Percentiles rank a stretch among this genome's conserved stretches.
Conservation (phyloP, 768 basidiomycete species). For the Serendipita sp. region DNA sequence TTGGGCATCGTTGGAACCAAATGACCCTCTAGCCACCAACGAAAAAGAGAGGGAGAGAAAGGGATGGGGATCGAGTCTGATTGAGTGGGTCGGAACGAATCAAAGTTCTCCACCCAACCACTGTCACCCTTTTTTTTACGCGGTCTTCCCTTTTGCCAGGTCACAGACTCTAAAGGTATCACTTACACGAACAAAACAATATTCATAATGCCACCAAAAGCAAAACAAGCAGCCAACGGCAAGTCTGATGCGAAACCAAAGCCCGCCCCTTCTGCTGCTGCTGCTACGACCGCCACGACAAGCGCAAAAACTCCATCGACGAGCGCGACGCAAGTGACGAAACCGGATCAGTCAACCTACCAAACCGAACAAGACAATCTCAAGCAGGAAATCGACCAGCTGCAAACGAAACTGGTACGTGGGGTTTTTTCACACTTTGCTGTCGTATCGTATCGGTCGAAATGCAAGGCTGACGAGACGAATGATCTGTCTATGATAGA, state of each 20-base stretch:
- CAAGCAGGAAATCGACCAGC: constrained; percentile 66
- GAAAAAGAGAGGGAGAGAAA: neutral
- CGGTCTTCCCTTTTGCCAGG: neutral
- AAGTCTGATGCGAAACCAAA: constrained; percentile 6
- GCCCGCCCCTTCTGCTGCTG: constrained; percentile 26
- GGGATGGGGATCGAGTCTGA: neutral
- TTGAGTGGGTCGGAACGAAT: neutral
- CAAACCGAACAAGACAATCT: constrained; percentile 74
- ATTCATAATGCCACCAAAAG: neutral
- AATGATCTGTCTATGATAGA: constrained; percentile 25
- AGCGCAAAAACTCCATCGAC: constrained; percentile 13
- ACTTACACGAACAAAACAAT: neutral
- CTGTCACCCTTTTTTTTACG: neutral
- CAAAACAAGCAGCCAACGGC: constrained; percentile 9
- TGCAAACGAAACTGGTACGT: constrained; percentile 67
- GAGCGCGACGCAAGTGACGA: constrained; percentile 28
- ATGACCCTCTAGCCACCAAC: neutral
- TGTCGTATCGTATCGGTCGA: neutral
- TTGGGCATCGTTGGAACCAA: constrained; percentile 32
- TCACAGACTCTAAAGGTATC: neutral
- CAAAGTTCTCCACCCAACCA: neutral
- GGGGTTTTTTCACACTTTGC: constrained; percentile 14
- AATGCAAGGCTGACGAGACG: constrained; percentile 5
- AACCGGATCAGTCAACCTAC: constrained; percentile 73
- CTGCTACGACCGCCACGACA: constrained; percentile 19